These are phyloP conservation scores for Paxillus rubicundulus DNA, from an alignment of 768 basidiomycete genomes.

Conservation along the genomic window DNA sequence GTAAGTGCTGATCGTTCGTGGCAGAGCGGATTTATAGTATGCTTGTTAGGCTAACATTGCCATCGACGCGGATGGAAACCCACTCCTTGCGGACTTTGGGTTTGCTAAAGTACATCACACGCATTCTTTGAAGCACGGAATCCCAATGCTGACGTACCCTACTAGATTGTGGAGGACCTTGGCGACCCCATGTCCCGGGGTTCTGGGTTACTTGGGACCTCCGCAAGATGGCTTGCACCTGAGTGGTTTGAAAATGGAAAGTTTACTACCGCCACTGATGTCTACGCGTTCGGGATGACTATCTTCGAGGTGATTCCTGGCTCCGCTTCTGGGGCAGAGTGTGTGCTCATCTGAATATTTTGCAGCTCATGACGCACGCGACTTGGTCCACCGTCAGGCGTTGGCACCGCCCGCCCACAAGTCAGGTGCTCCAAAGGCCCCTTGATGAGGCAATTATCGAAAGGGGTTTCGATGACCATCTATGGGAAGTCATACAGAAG, in stretches of 20 bases:
- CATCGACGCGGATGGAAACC: conserved; percentile 42
- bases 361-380: conserved; percentile 51
- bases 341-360: background rate
- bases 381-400: conserved; percentile 50
- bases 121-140: background rate
- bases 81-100: conserved; percentile 57
- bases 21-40: background rate
- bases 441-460: conserved; percentile 29
- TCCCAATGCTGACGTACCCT: conserved; percentile 1
- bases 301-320: conserved; percentile 45
- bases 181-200: conserved; percentile 27
- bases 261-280: conserved; percentile 47
- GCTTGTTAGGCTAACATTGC: conserved; percentile 46
- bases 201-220: conserved; percentile 23
- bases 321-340: background rate
- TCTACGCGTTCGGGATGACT: conserved; percentile 59
- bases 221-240: conserved; percentile 51
- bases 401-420: conserved; percentile 37
- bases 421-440: conserved; percentile 42
- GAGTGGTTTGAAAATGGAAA: conserved; percentile 51
- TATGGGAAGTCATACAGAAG: conserved; percentile 43
- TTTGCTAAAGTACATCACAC: conserved; percentile 44
- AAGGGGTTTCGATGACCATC: conserved; percentile 44
- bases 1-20: conserved; percentile 27
- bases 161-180: conserved; percentile 55